Percentiles rank a stretch among this genome's conserved stretches.
Evolutionary conservation across 805 yeast genomes (phyloP).

Genomic region (Huiozyma naganishii): DNA sequence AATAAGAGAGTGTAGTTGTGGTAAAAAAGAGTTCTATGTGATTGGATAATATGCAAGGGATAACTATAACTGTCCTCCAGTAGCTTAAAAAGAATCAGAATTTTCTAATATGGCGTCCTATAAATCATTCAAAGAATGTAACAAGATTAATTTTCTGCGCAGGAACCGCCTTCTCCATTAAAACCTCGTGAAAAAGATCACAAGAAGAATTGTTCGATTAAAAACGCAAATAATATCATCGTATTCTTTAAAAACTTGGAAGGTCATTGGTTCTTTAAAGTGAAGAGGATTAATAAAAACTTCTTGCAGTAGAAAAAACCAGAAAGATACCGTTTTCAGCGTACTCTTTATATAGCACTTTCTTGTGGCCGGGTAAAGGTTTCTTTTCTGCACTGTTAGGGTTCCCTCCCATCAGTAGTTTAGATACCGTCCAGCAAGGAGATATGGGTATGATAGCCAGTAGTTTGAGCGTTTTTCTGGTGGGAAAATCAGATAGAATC

Average conservation of each 20-base stretch:
- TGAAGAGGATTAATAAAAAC: not conserved
- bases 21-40: no score
- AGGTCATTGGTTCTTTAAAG: slow-evolving; percentile 24
- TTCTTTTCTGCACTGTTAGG: no score
- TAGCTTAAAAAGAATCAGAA: slow-evolving; percentile 27
- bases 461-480: no score
- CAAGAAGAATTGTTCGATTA: slow-evolving; percentile 28
- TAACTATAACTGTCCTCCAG: no score
- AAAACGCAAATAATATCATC: slow-evolving; percentile 29
- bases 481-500: no score
- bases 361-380: no score
- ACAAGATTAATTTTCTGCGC: slow-evolving; percentile 29
- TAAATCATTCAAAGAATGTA: slow-evolving; percentile 27
- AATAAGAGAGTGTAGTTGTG: no score
- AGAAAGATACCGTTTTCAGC: not conserved
- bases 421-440: no score
- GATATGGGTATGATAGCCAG: no score
- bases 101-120: slow-evolving; percentile 27
- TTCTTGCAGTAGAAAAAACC: not conserved
- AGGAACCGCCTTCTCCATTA: slow-evolving; percentile 31
- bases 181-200: slow-evolving; percentile 19
- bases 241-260: slow-evolving; percentile 30
- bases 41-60: no score
- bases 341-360: no score
- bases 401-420: no score